Base-by-base conservation (phyloP, 495 filamentous ascomycete species). In the Ramalina peruviana region DNA sequence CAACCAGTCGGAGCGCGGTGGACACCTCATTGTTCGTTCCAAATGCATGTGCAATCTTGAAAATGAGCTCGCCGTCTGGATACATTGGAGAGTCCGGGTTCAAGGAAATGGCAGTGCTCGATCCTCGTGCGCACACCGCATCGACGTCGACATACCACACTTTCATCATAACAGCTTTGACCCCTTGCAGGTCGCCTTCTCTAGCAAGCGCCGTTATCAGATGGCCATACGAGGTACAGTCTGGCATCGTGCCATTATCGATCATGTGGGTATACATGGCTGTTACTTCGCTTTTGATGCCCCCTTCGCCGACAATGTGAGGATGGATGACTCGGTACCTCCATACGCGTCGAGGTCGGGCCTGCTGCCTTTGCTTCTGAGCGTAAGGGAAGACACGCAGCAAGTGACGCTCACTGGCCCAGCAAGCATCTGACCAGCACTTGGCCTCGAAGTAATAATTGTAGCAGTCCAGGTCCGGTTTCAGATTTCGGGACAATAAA, bases 111-210 rank as follows among this genome's bases (percentile, higher is more conserved):
- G 58, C 33, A 50, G 61, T 56, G 12, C 42, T 46, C 38, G 60
- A 50, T 15, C 27, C 36, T 20, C 15, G 20, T 6, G 25, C 6
- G 21, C 45, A 16, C 10, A 79, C 42, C 3, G 59, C 58, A 42
- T 71, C 58, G 5, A 80, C 64, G 53, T 84, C 70, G 20, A 85
- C 58, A 26, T 73, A 70, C 80, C 81, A 86, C 5, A 73, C 67
- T 4, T 67, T 65, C 36, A 63, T 62, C 27, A 86, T 59, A 21
- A 79, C 63, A 1, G 64, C 56, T 36, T 64, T 64, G n/a, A 82
- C 62, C 1, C 65, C 67, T 9, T 43, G 17, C 2, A 70, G 21
- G 56, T 78, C 66, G 3, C 77, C 80, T 43, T 81, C 75, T 9
- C 79, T 68, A 7, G 65, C 69, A n/a, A 70, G 58, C 3, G 75